Conservation (phyloP, 139 green algal genomes). For the Picochlorum sp. region DNA sequence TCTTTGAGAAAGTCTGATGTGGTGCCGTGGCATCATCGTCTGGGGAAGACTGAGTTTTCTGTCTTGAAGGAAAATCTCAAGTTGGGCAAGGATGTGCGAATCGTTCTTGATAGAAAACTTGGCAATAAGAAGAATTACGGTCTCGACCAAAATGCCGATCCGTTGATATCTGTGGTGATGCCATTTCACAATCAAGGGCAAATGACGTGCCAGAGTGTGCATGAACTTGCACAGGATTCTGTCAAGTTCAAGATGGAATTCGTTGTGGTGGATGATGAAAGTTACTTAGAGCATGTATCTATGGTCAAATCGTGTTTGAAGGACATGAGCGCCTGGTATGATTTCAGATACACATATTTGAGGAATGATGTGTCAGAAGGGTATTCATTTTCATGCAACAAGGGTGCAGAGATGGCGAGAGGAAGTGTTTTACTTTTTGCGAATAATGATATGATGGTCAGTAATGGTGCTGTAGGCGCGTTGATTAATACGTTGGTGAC, state of each 20-base stretch:
- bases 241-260: not conserved
- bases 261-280: not conserved
- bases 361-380: not conserved
- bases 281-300: not conserved
- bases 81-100: too few relatives aligned
- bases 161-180: not conserved
- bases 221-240: not conserved
- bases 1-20: too few relatives aligned
- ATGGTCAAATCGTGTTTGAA: not conserved
- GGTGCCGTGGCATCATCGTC: too few relatives aligned
- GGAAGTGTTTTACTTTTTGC: not conserved
- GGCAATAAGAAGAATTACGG: too few relatives aligned
- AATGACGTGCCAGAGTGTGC: not conserved
- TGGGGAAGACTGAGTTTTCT: too few relatives aligned
- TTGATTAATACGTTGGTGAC: not conserved
- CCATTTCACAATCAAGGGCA: not conserved
- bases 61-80: too few relatives aligned
- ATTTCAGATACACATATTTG: not conserved
- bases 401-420: not conserved
- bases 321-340: not conserved
- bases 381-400: not conserved
- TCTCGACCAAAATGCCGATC: not conserved
- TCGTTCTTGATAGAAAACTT: too few relatives aligned
- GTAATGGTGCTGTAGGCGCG: not conserved
- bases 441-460: conserved; percentile 4